Conservation (phyloP, 1,284 basidiomycete genomes). For the Cryptococcus hybrid region DNA sequence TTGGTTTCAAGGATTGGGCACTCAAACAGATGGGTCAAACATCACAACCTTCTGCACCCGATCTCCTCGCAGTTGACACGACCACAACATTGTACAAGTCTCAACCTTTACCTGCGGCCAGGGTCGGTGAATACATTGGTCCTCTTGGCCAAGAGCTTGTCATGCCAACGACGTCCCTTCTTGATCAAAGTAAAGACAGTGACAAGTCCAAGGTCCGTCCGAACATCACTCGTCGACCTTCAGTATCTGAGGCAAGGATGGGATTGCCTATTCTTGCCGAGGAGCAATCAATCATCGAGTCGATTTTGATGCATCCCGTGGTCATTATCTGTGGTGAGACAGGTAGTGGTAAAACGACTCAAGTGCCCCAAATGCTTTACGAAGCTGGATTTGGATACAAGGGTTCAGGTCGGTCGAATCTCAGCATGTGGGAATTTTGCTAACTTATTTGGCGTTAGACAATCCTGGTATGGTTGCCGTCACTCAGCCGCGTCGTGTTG, state of each 20-base stretch:
- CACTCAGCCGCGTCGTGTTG: slow-evolving; percentile 96
- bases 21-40: slow-evolving; percentile 58
- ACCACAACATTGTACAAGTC: not conserved
- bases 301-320: slow-evolving; percentile 78
- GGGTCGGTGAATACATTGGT: slow-evolving; percentile 38
- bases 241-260: slow-evolving; percentile 74
- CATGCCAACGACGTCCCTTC: slow-evolving; percentile 44
- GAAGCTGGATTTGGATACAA: slow-evolving; percentile 92
- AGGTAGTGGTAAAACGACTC: slow-evolving; percentile 97
- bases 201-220: slow-evolving; percentile 54
- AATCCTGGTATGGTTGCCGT: slow-evolving; percentile 98
- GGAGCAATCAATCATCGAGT: slow-evolving; percentile 92
- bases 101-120: slow-evolving; percentile 13
- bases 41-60: slow-evolving; percentile 9
- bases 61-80: slow-evolving; percentile 14
- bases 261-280: slow-evolving; percentile 87
- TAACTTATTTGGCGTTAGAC: slow-evolving; percentile 55
- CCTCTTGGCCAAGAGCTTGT: slow-evolving; percentile 44
- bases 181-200: slow-evolving; percentile 25
- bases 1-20: slow-evolving; percentile 83
- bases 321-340: slow-evolving; percentile 79
- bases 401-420: slow-evolving; percentile 61
- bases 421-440: not conserved
- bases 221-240: slow-evolving; percentile 65
- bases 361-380: slow-evolving; percentile 89